phyloP scores from a whole-genome alignment of 2,329 filamentous ascomycete genomes.

The Hymenoscyphus occultus region DNA sequence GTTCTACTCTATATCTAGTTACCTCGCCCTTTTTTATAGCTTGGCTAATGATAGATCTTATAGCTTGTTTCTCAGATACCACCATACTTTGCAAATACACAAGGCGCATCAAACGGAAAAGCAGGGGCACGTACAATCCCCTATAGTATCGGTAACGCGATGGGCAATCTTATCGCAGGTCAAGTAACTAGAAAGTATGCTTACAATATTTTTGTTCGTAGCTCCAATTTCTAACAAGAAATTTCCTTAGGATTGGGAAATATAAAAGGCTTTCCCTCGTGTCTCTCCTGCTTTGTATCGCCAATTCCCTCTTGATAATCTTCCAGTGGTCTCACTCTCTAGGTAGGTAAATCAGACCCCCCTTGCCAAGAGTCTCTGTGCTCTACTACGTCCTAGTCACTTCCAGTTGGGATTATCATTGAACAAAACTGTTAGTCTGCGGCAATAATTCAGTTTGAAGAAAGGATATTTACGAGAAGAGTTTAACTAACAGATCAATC shows the following conservation, averaged over 20 bases:
- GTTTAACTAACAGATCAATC: background rate
- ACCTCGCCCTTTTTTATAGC: background rate
- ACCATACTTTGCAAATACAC: constrained; percentile 63
- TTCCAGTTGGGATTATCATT: too few relatives aligned
- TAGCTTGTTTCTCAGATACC: constrained; percentile 25
- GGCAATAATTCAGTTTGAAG: too few relatives aligned
- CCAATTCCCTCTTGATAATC: constrained; percentile 18
- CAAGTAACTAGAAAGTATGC: constrained; percentile 33
- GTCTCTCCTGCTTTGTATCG: constrained; percentile 20
- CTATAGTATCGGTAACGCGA: constrained; percentile 62
- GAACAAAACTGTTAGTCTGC: too few relatives aligned
- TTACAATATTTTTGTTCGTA: background rate
- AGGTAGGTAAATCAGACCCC: constrained; percentile 9
- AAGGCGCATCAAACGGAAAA: constrained; percentile 52
- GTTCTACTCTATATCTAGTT: background rate
- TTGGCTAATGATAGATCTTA: constrained; percentile 11
- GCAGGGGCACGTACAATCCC: constrained; percentile 61
- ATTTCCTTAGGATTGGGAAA: constrained; percentile 18
- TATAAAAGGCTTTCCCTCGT: constrained; percentile 24
- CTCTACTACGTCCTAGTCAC: too few relatives aligned
- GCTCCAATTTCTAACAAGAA: background rate
- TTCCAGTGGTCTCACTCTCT: constrained; percentile 21
- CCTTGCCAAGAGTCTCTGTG: background rate
- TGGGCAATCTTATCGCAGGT: constrained; percentile 60
- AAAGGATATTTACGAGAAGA: too few relatives aligned